Evolutionary conservation across 352 stramenopile genomes (phyloP).

Genomic region (Thraustochytrium striatum): DNA sequence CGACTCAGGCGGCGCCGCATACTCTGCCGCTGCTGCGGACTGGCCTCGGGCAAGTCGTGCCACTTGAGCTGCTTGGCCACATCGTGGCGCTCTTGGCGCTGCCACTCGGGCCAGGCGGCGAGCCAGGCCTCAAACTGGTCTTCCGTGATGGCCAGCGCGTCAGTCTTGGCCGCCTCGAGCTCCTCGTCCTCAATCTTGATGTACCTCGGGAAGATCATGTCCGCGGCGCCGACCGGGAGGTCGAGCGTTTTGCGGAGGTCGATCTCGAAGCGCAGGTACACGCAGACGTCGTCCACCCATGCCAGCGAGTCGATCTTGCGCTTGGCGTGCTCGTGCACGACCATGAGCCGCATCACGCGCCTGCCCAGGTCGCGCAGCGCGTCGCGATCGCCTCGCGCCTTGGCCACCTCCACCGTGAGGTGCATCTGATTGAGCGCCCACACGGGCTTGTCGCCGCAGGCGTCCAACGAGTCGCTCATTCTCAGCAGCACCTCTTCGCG

Average conservation of each 20-base stretch:
- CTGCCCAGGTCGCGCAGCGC: background rate
- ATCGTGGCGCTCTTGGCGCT: background rate
- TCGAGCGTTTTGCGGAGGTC: constrained; percentile 20
- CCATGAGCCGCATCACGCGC: constrained; percentile 7
- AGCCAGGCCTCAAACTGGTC: constrained; percentile 24
- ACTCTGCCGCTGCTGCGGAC: no score
- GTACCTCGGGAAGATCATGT: constrained; percentile 37
- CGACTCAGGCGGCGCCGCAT: no score
- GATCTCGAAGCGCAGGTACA: constrained; percentile 43
- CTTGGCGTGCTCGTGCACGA: constrained; percentile 34
- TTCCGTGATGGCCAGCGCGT: constrained; percentile 27
- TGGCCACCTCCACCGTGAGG: background rate
- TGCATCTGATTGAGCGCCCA: constrained; percentile 46
- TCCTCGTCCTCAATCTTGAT: constrained; percentile 16
- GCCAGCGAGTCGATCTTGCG: constrained; percentile 15
- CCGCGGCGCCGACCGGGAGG: constrained; percentile 11
- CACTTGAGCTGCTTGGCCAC: background rate
- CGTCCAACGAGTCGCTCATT: constrained; percentile 14
- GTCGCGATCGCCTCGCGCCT: background rate
- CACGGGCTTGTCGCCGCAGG: constrained; percentile 45
- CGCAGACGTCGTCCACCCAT: constrained; percentile 40
- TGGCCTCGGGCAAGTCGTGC: constrained; percentile 3
- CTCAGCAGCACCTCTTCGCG: constrained; percentile 23
- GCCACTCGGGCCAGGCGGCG: constrained; percentile 20
- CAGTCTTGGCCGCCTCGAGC: background rate